Conservation (phyloP, 768 basidiomycete species). For the Xerocomus spinulosus region DNA sequence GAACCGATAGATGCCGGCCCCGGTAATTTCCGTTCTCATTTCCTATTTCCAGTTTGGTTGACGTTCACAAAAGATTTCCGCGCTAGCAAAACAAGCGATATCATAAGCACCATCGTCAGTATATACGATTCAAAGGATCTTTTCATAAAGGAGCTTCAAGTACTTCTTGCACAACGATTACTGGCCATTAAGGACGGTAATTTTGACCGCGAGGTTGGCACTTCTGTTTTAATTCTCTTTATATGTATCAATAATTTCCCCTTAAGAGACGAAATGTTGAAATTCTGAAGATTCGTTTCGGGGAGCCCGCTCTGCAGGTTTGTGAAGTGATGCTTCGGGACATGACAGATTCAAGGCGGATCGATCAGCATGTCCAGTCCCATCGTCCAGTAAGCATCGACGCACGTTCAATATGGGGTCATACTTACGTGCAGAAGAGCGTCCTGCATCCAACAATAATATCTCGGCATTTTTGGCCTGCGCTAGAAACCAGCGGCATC, state of each 20-base stretch:
- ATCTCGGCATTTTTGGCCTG: conserved; percentile 94
- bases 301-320: conserved; percentile 86
- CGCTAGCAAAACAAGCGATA: conserved; percentile 85
- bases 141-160: conserved; percentile 93
- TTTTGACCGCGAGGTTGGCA: conserved; percentile 57
- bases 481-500: conserved; percentile 67
- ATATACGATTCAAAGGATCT: conserved; percentile 97
- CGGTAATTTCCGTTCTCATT: conserved; percentile 42
- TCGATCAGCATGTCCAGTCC: conserved; percentile 82
- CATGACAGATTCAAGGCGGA: conserved; percentile 90
- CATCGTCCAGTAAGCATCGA: conserved; percentile 52
- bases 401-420: background rate
- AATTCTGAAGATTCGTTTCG: conserved; percentile 92
- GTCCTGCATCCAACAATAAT: conserved; percentile 86
- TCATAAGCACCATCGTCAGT: conserved; percentile 93
- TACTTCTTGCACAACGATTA: conserved; percentile 82
- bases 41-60: background rate
- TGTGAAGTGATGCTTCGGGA: conserved; percentile 99
- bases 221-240: background rate
- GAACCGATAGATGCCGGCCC: conserved; percentile 96
- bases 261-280: conserved; percentile 84
- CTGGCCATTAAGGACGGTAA: conserved; percentile 77
- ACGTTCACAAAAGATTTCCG: conserved; percentile 65
- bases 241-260: conserved; percentile 3
- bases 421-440: conserved; percentile 39